Conservation (phyloP, 768 basidiomycete species). For the Calocybe indica region DNA sequence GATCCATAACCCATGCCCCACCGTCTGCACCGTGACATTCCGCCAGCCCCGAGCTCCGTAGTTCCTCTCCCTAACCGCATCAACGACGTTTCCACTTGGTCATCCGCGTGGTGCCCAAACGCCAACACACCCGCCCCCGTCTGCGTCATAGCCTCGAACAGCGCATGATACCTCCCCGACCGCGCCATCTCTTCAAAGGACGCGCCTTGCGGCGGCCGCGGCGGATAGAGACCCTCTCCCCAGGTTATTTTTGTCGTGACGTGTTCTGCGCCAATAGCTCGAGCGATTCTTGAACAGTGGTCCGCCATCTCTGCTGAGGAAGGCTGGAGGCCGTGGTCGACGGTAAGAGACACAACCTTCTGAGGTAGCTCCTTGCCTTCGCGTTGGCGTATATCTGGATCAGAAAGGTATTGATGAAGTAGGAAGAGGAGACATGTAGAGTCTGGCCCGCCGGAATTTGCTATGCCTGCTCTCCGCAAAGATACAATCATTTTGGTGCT, state of each 20-base stretch:
- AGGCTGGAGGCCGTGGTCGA: constrained; percentile 67
- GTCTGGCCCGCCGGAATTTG: constrained; percentile 80
- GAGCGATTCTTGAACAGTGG: constrained; percentile 37
- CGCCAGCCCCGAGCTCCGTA: constrained; percentile 49
- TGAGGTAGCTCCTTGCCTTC: constrained; percentile 8
- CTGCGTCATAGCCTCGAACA: constrained; percentile 33
- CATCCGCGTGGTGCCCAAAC: constrained; percentile 75
- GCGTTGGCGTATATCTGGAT: constrained; percentile 7
- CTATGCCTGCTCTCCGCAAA: constrained; percentile 43
- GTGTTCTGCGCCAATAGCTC: constrained; percentile 39
- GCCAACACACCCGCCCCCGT: constrained; percentile 39
- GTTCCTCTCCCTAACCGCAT: constrained; percentile 63
- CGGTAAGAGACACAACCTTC: constrained; percentile 49
- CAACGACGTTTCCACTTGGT: constrained; percentile 78
- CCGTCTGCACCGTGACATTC: constrained; percentile 61
- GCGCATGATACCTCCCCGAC: constrained; percentile 45
- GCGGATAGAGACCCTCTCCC: constrained; percentile 47
- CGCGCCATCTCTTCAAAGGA: constrained; percentile 56
- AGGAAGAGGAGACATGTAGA: constrained; percentile 76
- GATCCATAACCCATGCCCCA: constrained; percentile 69
- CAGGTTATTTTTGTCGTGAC: constrained; percentile 47
- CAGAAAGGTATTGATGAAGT: constrained; percentile 37
- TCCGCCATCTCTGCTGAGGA: constrained; percentile 51
- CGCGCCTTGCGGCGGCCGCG: constrained; percentile 28
- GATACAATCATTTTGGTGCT: too few relatives aligned